Evolutionary conservation across 495 filamentous ascomycete genomes (phyloP), one percentile per base, ranked within the genome.

Genomic region (Barbatosphaeria neglecta): DNA sequence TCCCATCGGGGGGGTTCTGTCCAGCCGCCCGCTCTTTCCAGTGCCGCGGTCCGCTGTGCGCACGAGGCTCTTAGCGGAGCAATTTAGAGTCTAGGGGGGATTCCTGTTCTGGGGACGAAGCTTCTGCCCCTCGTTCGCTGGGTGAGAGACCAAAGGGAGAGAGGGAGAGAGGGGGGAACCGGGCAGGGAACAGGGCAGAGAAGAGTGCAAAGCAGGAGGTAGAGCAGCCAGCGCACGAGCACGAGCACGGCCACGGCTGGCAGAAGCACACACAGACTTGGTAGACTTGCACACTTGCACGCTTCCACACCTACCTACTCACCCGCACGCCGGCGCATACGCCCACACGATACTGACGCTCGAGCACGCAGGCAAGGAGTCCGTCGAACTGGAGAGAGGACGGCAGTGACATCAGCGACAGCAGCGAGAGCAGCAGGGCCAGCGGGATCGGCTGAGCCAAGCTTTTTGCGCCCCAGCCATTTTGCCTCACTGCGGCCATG

Each of bases 401-500:
- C 39, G 39, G 39, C 39, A 41, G 20, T 23, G 33, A 37, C 33
- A 6, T 20, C 41, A 33, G 20, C 44, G n/a, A n/a, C n/a, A n/a
- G n/a, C n/a, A n/a, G n/a, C n/a, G n/a, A n/a, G n/a, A n/a, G n/a
- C n/a, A n/a, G n/a, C n/a, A n/a, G n/a, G n/a, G n/a, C n/a, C n/a
- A n/a, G n/a, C n/a, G n/a, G n/a, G n/a, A n/a, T n/a, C n/a, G n/a
- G n/a, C n/a, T 50, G 40, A 31, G 41, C 38, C 37, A 27, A 25
- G 49, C 48, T 49, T 53, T 44, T 46, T 20, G 53, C 31, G 35
- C 43, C 37, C 20, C 23, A 39, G 22, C 17, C 35, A 40, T 5
- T 15, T 37, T 25, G 53, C 45, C 45, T 46, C 45, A 41, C 41
- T 53, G 47, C 60, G 61, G 51, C 57, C 48, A 57, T 51, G 45